These are phyloP conservation scores for Globisporangium paddicum DNA, from an alignment of 352 stramenopile genomes.

Conservation along the genomic window DNA sequence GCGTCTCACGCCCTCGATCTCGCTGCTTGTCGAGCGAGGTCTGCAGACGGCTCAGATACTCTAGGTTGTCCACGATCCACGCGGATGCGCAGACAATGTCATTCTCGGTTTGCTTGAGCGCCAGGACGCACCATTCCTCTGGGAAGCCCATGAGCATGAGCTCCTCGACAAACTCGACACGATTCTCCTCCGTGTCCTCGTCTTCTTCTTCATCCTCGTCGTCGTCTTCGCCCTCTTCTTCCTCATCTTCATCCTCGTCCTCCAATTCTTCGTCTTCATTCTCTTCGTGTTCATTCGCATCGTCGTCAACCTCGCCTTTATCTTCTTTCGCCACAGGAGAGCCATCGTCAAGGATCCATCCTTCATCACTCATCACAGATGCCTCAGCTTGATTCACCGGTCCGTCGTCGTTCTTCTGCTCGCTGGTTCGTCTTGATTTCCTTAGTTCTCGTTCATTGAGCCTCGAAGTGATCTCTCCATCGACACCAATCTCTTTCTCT, in stretches of 20 bases:
- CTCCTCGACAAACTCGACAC: constrained; percentile 85
- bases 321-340: background rate
- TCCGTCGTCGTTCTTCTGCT: background rate
- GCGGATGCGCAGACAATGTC: constrained; percentile 88
- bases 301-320: background rate
- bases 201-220: constrained; percentile 49
- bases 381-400: background rate
- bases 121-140: constrained; percentile 89
- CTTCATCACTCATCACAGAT: background rate
- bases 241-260: constrained; percentile 9
- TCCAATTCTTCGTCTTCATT: constrained; percentile 6
- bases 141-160: constrained; percentile 92
- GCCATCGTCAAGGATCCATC: background rate
- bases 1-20: constrained; percentile 28
- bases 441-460: background rate
- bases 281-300: constrained; percentile 13
- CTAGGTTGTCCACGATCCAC: constrained; percentile 93
- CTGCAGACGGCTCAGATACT: constrained; percentile 86
- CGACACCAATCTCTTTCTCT: background rate
- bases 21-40: constrained; percentile 67
- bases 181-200: constrained; percentile 40
- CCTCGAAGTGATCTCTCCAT: background rate
- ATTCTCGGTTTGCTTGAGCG: constrained; percentile 88
- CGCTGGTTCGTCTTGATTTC: background rate
- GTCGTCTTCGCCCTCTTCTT: constrained; percentile 39